Base-by-base conservation (phyloP, 192 early-diverging fungal species). In the Backusella sp. region DNA sequence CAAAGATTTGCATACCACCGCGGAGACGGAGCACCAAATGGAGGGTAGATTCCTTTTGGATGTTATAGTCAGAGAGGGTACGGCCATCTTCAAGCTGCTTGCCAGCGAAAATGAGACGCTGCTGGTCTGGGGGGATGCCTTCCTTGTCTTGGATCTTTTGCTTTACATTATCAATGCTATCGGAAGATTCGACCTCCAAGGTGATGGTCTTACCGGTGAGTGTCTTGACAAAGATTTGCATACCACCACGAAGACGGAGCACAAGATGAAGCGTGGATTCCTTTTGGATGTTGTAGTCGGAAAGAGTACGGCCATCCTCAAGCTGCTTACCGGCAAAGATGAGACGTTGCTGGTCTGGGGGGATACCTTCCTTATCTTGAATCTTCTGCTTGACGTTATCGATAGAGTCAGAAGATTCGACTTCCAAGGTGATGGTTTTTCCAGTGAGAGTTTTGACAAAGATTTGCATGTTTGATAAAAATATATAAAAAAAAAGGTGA, bases 161-260 rank as follows among this genome's bases (percentile, higher is more conserved):
- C 88, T 95, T 94, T 70, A 95, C 92, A 69, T 92, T 89, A 26
- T 94, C 92, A 75, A 95, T 92, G 68, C 82, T 84, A 77, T 93
- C 91, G 21, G 86, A 88, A 36, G 90, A 92, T 84, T 93, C 92
- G 26, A 94, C 92, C 81, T 94, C 96, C 32, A 98, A 85, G 76
- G 96, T 98, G 85, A 98, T 96, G 82, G 96, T 98, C 91, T 97
- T 98, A 78, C 96, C 96, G 37, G 96, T 98, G 9, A 98, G 86
- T 41, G 94, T 32, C 32, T 32, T 32, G 32, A 32, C 32, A 32
- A 32, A 32, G 32, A 32, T 32, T 3, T 32, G 32, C 32, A 32
- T 32, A 32, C 32, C 32, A 32, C 32, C 32, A 32, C 32, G 32
- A 3, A 32, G 32, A 32, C 32, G 32, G 3, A 32, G 32, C 0